Evolutionary conservation across 305 asterid species (phyloP), one percentile per base, ranked within the genome.

Genomic region (Euphrasia arctica): DNA sequence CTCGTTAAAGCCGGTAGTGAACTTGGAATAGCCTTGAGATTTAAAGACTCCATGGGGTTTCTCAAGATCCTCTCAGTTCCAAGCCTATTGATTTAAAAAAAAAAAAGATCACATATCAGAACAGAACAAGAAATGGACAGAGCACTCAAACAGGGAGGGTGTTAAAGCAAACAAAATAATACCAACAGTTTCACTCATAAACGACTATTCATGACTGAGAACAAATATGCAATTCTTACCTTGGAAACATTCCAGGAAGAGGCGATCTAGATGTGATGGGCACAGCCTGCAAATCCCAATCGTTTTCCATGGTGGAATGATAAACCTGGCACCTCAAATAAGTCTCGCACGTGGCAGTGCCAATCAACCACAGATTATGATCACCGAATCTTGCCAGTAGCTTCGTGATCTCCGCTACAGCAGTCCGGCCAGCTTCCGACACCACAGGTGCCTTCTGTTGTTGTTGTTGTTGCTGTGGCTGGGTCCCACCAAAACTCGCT

Each of bases 201-300:
- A 31, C 34, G 34, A 31, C 34, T 4, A 55, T n/a, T 11, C 60
- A 55, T 27, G 60, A 55, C 7, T 11, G 1, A 11, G 39, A 55
- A 39, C 13, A 25, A 28, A 27, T 9, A 54, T 25, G 9, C 4
- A 1, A 54, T 22, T 54, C 34, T 27, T 82, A 91, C 98, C 96
- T 85, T 2, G 95, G 89, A 64, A 86, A 84, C 78, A 80, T 73
- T 32, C 83, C 89, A 4, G 90, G 84, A 41, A 79, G 78, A 31
- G 97, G 95, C 62, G 89, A 81, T 74, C 91, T 83, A 4, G 96
- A 72, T 57, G 98, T 80, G 57, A 92, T 80, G 15, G 97, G 90
- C 63, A 92, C 80, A 52, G 95, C 96, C 72, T 92, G 97, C 66
- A 92, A 82, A 81, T 89, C 96, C 98, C 97, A 92, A 72, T 92